Evolutionary conservation across 2,329 filamentous ascomycete genomes (phyloP), one percentile per base, ranked within the genome.

Genomic region (Metarhizium humberi): DNA sequence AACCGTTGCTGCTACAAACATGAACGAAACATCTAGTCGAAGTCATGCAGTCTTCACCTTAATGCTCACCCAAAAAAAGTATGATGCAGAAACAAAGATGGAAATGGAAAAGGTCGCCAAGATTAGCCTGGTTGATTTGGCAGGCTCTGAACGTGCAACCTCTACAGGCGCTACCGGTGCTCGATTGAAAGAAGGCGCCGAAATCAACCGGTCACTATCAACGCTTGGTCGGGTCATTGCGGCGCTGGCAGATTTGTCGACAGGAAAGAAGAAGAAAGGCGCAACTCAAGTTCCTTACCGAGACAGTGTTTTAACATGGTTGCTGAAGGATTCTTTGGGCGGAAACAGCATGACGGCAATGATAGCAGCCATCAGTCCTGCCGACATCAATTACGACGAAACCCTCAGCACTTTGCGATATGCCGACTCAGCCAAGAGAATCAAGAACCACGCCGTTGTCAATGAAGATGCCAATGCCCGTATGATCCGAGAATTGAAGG

Each of bases 341-440:
- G 94, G 94, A 66, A 99, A 99, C 78, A 97, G 92, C 70, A 92
- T 97, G 89, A 99, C 94, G 29, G 94, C 94, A 57, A 99, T 99
- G 95, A 99, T 99, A 78, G 95, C 94, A 52, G 92, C 92, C 53
- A 96, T 99, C 67, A 96, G 92, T 66, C 94, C 94, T 4, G 94
- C 94, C 54, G 94, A 99, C 72, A 97, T 97, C 75, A 99, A 99
- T 73, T 97, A 95, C 67, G 94, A 99, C 62, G 94, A 99, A 72
- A 99, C 95, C 0, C 78, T 99, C 18, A 94, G 92, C 68, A 99
- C 94, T 1, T 78, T 99, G 32, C 85, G 95, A 66, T 99, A 99
- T 71, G 94, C 95, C 55, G 92, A 99, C 68, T 96, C 91, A 7
- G 94, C 94, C 30, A 99, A 99, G 75, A 86, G 94, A 64, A 99